Base-by-base conservation (phyloP, 2,329 filamentous ascomycete genomes). In the Parafenestella ontariensis region DNA sequence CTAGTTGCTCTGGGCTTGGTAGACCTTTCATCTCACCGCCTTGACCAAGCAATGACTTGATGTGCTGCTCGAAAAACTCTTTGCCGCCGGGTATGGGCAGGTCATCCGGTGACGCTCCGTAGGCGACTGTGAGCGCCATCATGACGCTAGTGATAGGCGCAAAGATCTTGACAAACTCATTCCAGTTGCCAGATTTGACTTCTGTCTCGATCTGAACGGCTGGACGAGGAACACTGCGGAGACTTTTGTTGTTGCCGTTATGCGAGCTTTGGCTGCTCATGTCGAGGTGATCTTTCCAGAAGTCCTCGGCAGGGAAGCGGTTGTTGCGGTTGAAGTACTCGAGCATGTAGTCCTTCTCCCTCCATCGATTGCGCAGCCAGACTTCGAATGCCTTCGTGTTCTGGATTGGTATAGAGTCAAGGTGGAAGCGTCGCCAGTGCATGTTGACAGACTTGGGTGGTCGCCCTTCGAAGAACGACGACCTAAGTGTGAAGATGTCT, bases 371-470 rank as follows among this genome's bases (percentile, higher is more conserved):
- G 28, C 88, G 84, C 24, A 98, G 81, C 95, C 95, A 99, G 3
- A 82, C 68, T 52, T 96, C 92, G 68, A 99, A 99, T 6, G 84
- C 81, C 36, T 89, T 84, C 15, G 84, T 82, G 63, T 89, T 85
- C 28, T 92, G 83, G 9, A 96, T 83, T 0, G 94, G 94, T 39
- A 99, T 96, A 18, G 92, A 87, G 20, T 84, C 83, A 13, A 97
- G 73, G 29, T 85, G 85, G 76, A 96, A 97, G 9, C 92, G 87
- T 48, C 95, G 87, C 92, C 94, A 99, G 77, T 96, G 90, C 81
- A 98, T 93, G 76, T 97, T 98, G 68, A 98, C 93, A 1, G 92
- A 96, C 73, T 93, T 96, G 1, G 94, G 95, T 0, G 93, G 89
- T 1, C 91, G 87, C 11, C 95, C 93, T 74, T 95, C 87, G 59